Conservation (phyloP, 2,329 filamentous ascomycete species). For the Verticillium tricorpus region DNA sequence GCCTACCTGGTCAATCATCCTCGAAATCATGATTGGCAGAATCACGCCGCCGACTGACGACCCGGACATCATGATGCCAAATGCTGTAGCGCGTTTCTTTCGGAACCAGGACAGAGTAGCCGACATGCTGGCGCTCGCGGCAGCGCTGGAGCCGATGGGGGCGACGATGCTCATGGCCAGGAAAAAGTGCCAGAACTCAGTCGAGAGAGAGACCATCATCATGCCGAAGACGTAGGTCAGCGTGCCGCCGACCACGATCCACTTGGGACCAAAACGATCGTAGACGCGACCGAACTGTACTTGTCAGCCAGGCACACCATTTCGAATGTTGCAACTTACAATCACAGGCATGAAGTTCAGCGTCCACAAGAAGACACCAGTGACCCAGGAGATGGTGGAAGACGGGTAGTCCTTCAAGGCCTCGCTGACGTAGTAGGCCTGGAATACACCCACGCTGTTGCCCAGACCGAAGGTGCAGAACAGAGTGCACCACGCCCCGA, state of each 20-base stretch:
- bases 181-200: conserved; percentile 39
- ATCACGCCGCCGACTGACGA: conserved; percentile 51
- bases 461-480: conserved; percentile 41
- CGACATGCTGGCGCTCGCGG: conserved; percentile 38
- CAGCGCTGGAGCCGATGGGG: conserved; percentile 35
- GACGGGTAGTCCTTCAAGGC: conserved; percentile 42
- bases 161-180: conserved; percentile 36
- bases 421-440: conserved; percentile 50
- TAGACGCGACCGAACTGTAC: conserved; percentile 52
- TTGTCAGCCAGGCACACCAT: background rate
- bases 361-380: conserved; percentile 46
- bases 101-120: conserved; percentile 47
- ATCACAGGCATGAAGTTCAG: conserved; percentile 44
- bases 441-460: conserved; percentile 50
- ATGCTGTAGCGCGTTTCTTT: conserved; percentile 44
- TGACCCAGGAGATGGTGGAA: conserved; percentile 56
- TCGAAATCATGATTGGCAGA: conserved; percentile 57
- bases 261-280: conserved; percentile 60
- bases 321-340: conserved; percentile 25
- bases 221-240: conserved; percentile 57
- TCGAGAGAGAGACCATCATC: conserved; percentile 57
- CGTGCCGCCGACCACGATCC: conserved; percentile 48
- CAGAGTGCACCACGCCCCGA: conserved; percentile 37
- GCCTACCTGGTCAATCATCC: conserved; percentile 42
- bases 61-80: conserved; percentile 49